Base-by-base conservation (phyloP, 2,329 filamentous ascomycete species). In the Didymella pomorum region DNA sequence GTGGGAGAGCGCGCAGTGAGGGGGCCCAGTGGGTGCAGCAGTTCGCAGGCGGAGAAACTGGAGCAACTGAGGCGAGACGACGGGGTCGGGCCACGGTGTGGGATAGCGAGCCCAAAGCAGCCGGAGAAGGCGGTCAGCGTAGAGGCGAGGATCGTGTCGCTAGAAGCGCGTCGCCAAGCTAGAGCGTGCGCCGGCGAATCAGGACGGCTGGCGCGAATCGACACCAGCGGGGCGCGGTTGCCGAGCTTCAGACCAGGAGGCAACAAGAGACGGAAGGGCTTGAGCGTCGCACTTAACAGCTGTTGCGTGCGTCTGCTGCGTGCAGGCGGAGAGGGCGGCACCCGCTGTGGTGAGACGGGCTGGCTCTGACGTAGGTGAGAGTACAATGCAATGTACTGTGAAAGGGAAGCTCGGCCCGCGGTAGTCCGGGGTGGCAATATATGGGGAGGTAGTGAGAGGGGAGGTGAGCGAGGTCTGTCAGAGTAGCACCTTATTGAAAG, bases 61-160 rank as follows among this genome's bases (percentile, higher is more conserved):
- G 50, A 55, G 62, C 62, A 63, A 53, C 58, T 62, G 61, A 60
- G 61, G 62, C 66, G 55, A 61, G 52, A 47, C 16, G 53, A 59
- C 52, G 62, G 61, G 60, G 62, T 63, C 58, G 60, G 56, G 56
- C 56, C 46, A 58, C 56, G 56, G 56, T 58, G 31, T 54, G 56
- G 63, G 53, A 61, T 16, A 26, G 37, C 37, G 58, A 49, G 56
- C 63, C 60, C 58, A 57, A 65, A 56, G 58, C 59, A 57, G 60
- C 55, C 62, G 61, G 68, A 55, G 44, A 67, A 70, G 64, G 67
- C 68, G 70, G 70, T 72, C 68, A 71, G 68, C 58, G 68, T 21
- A 51, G 58, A 52, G 52, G 52, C 43, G 51, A 52, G 63, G 65
- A 61, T 56, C 60, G 63, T 61, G 59, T 43, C 41, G 41, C 41